Conservation (phyloP, 371 early-diverging fungal species). For the Mortierella sp. region DNA sequence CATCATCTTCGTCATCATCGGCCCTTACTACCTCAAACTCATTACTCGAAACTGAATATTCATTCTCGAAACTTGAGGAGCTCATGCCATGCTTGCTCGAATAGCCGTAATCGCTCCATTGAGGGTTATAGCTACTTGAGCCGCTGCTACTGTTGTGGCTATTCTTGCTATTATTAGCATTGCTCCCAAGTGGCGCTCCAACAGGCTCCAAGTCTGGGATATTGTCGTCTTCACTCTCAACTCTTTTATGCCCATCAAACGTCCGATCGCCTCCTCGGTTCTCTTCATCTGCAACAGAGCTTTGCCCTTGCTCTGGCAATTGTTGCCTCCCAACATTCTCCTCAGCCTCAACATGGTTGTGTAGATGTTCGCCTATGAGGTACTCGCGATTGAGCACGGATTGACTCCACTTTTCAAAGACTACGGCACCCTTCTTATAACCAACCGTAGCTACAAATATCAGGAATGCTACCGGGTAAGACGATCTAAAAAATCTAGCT, state of each 20-base stretch:
- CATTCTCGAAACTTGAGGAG: slow-evolving; percentile 1
- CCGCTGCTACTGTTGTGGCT: slow-evolving; percentile 1
- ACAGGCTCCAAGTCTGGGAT: slow-evolving; percentile 15
- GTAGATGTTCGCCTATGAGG: slow-evolving; percentile 71
- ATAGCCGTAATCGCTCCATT: neutral
- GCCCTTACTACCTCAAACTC: neutral
- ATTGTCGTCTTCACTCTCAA: slow-evolving; percentile 1
- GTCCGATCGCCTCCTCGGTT: neutral
- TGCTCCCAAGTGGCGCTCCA: neutral
- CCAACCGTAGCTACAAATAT: slow-evolving; percentile 35
- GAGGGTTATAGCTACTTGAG: neutral
- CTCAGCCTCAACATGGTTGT: slow-evolving; percentile 64
- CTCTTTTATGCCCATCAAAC: neutral
- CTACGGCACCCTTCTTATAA: slow-evolving; percentile 49
- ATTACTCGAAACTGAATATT: neutral
- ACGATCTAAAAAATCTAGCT: slow-evolving; percentile 49
- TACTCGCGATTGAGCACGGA: slow-evolving; percentile 74
- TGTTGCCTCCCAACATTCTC: slow-evolving; percentile 7
- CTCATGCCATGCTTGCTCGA: neutral
- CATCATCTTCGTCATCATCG: slow-evolving; percentile 10
- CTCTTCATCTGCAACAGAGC: neutral
- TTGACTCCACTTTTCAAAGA: slow-evolving; percentile 62
- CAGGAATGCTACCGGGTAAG: slow-evolving; percentile 59
- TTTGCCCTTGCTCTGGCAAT: neutral
- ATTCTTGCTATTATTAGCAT: neutral